phyloP scores from a whole-genome alignment of 2,329 filamentous ascomycete species.

The Fusarium sp. region DNA sequence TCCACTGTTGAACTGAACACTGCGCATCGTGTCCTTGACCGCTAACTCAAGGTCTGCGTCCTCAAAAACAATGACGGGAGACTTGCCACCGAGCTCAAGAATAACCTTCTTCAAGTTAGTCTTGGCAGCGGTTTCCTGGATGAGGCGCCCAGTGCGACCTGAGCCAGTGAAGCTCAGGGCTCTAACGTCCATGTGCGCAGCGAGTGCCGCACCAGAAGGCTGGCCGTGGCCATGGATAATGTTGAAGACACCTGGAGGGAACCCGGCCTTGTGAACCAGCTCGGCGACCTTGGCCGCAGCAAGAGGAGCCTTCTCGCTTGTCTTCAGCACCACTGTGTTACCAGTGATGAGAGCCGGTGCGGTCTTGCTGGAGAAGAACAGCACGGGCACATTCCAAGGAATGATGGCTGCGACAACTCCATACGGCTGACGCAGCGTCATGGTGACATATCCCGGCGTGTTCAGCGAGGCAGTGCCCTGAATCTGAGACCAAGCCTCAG shows the following conservation, averaged over 20 bases:
- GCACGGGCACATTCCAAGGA: constrained; percentile 66
- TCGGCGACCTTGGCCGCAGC: constrained; percentile 52
- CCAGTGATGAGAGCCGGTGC: constrained; percentile 35
- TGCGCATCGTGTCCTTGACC: constrained; percentile 61
- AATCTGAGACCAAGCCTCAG: constrained; percentile 55
- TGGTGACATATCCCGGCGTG: constrained; percentile 59
- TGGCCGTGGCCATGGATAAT: constrained; percentile 77
- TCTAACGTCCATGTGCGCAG: constrained; percentile 75
- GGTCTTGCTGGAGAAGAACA: constrained; percentile 59
- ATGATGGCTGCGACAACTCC: constrained; percentile 69
- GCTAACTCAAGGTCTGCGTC: constrained; percentile 54
- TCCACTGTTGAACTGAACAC: constrained; percentile 66
- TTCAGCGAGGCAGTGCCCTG: constrained; percentile 61
- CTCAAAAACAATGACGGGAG: constrained; percentile 72
- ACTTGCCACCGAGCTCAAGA: constrained; percentile 77
- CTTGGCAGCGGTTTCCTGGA: constrained; percentile 77
- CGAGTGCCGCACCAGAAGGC: constrained; percentile 74
- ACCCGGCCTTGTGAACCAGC: constrained; percentile 77
- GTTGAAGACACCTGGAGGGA: constrained; percentile 81
- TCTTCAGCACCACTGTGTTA: constrained; percentile 36
- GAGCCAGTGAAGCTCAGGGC: constrained; percentile 84
- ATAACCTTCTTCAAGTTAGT: constrained; percentile 75
- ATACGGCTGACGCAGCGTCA: constrained; percentile 62
- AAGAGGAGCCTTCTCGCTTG: constrained; percentile 38
- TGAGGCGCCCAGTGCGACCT: constrained; percentile 75